Conservation (phyloP, 331 rosid species). For the Malus hybrid region DNA sequence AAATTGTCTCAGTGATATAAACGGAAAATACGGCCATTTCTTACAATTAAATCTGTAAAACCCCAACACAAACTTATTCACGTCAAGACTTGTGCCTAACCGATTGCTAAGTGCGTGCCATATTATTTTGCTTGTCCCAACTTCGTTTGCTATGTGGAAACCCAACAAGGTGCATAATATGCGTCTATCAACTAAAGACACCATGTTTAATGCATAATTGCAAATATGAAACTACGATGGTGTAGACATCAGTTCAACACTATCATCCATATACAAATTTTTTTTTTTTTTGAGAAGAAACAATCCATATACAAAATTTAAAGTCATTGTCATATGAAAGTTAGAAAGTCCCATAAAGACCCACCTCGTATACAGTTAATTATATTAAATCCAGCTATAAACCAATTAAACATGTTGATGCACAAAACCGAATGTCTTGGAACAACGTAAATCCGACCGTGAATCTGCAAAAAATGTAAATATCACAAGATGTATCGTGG, state of each 20-base stretch:
- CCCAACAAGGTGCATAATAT: background rate
- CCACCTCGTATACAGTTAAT: background rate
- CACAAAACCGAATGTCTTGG: too few relatives aligned
- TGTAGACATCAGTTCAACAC: background rate
- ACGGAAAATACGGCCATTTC: background rate
- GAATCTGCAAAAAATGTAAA: too few relatives aligned
- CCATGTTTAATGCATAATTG: background rate
- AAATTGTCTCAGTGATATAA: too few relatives aligned
- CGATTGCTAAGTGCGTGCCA: background rate
- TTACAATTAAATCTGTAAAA: background rate
- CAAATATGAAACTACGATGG: background rate
- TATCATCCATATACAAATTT: too few relatives aligned
- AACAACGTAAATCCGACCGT: too few relatives aligned
- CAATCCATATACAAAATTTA: too few relatives aligned
- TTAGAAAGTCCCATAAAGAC: too few relatives aligned
- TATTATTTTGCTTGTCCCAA: background rate
- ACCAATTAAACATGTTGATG: too few relatives aligned
- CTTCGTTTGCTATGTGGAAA: background rate
- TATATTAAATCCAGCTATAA: background rate
- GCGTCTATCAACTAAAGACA: background rate
- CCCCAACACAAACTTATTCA: background rate
- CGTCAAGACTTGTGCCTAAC: background rate
- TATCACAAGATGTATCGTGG: too few relatives aligned
- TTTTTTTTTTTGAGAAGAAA: too few relatives aligned
- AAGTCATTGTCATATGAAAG: too few relatives aligned